These are phyloP conservation scores for Filosporella fistucella DNA, from an alignment of 495 filamentous ascomycete species.

Conservation along the genomic window DNA sequence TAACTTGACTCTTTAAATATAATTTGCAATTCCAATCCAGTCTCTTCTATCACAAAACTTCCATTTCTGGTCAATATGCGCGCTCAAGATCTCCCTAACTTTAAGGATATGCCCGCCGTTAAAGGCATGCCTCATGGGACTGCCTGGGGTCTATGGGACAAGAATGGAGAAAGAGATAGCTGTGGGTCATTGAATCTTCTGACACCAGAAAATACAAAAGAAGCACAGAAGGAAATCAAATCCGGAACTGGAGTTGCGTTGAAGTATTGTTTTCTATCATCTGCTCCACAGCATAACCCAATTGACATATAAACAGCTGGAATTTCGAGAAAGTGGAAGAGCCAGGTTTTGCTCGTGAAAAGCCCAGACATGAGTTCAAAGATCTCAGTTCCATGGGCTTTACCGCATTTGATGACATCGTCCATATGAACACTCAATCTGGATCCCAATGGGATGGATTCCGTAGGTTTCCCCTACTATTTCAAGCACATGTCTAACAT, in stretches of 20 bases:
- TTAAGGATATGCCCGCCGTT: conserved; percentile 55
- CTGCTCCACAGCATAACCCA: neutral
- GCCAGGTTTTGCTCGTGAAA: conserved; percentile 33
- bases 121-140: conserved; percentile 57
- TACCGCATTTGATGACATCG: conserved; percentile 56
- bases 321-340: conserved; percentile 46
- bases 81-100: conserved; percentile 36
- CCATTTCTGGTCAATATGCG: conserved; percentile 20
- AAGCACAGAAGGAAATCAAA: conserved; percentile 45
- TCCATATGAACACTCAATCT: conserved; percentile 65
- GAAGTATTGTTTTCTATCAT: conserved; percentile 38
- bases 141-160: conserved; percentile 64
- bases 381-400: conserved; percentile 34
- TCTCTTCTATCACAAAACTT: no score
- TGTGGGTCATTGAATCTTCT: conserved; percentile 54
- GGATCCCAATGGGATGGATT: conserved; percentile 72
- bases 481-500: conserved; percentile 29
- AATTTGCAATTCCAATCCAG: no score
- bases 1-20: no score
- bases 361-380: conserved; percentile 39
- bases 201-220: conserved; percentile 46
- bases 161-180: conserved; percentile 53
- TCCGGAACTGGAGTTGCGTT: conserved; percentile 52
- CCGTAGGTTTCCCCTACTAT: conserved; percentile 25
- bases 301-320: conserved; percentile 32